A percentile compares a stretch with the other conserved stretches of the same genome.
Evolutionary conservation across 352 stramenopile species (phyloP).

Genomic region (Thraustochytrium sp.): DNA sequence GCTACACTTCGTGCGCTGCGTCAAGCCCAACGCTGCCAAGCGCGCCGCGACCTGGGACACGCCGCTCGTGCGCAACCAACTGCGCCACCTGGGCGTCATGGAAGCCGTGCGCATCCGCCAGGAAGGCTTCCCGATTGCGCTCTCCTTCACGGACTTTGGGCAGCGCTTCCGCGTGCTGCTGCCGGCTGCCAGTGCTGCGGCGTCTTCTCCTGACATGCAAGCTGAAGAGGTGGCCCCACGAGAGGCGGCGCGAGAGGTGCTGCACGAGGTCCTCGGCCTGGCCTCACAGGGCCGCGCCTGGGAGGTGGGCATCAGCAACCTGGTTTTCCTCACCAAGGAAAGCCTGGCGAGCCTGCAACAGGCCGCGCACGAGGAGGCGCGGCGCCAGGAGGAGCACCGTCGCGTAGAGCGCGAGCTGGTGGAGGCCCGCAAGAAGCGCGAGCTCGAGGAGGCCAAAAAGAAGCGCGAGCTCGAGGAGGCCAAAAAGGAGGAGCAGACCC

Average conservation of each 20-base stretch:
- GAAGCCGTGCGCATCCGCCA: constrained; percentile 96
- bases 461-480: not conserved
- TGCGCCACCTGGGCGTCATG: constrained; percentile 94
- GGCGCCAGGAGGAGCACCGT: not conserved
- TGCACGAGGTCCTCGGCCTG: not conserved
- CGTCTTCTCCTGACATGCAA: not conserved
- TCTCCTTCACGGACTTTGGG: constrained; percentile 66
- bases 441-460: not conserved
- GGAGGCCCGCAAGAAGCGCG: too few relatives aligned
- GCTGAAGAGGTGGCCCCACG: not conserved
- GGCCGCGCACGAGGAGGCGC: not conserved
- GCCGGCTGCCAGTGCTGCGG: not conserved
- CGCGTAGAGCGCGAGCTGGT: not conserved
- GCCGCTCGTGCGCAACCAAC: constrained; percentile 88
- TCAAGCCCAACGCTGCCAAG: constrained; percentile 96
- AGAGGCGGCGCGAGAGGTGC: not conserved
- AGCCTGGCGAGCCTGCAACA: not conserved
- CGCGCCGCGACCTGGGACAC: constrained; percentile 71
- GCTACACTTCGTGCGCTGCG: constrained; percentile 90
- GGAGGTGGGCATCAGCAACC: not conserved
- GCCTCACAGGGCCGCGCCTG: not conserved
- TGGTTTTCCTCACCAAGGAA: constrained; percentile 23
- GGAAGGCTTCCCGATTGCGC: constrained; percentile 92
- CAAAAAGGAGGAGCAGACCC: not conserved
- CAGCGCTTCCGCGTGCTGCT: not conserved